Conservation (phyloP, 2,329 filamentous ascomycete genomes). For the Botrytis hyacinthi region DNA sequence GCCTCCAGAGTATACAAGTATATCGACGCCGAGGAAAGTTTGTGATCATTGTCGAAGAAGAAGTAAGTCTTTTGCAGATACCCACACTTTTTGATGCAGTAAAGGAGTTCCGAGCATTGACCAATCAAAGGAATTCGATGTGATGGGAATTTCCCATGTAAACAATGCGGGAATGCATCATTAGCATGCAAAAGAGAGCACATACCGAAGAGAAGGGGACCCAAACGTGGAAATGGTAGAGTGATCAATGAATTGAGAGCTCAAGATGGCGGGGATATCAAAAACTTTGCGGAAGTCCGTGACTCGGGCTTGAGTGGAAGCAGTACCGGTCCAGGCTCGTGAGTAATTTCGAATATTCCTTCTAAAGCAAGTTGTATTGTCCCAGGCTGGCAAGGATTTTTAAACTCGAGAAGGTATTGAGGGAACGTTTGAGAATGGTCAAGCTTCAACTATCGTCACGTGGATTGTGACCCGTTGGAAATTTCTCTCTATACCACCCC, state of each 20-base stretch:
- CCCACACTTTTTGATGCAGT: neutral
- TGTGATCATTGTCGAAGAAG: slow-evolving; percentile 48
- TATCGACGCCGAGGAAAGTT: slow-evolving; percentile 40
- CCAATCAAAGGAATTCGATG: slow-evolving; percentile 44
- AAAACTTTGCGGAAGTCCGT: slow-evolving; percentile 38
- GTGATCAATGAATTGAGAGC: slow-evolving; percentile 61
- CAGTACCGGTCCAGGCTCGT: slow-evolving; percentile 31
- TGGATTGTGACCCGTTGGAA: neutral
- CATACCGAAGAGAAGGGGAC: slow-evolving; percentile 62
- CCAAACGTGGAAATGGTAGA: slow-evolving; percentile 60
- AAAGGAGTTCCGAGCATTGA: slow-evolving; percentile 7
- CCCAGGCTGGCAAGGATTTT: neutral
- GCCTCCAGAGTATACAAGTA: slow-evolving; percentile 31
- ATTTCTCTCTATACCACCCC: neutral
- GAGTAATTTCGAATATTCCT: slow-evolving; percentile 19
- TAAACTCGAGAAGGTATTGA: neutral
- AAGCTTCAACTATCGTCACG: neutral
- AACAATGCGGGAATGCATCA: slow-evolving; percentile 58
- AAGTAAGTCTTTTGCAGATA: slow-evolving; percentile 38
- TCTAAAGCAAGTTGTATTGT: neutral
- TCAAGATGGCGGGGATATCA: slow-evolving; percentile 44
- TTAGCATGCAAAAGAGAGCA: slow-evolving; percentile 64
- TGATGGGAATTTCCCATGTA: slow-evolving; percentile 52
- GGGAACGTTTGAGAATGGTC: neutral
- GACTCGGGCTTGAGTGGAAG: slow-evolving; percentile 26